Conservation (phyloP, 2,329 filamentous ascomycete species). For the Colletotrichum coccodes region DNA sequence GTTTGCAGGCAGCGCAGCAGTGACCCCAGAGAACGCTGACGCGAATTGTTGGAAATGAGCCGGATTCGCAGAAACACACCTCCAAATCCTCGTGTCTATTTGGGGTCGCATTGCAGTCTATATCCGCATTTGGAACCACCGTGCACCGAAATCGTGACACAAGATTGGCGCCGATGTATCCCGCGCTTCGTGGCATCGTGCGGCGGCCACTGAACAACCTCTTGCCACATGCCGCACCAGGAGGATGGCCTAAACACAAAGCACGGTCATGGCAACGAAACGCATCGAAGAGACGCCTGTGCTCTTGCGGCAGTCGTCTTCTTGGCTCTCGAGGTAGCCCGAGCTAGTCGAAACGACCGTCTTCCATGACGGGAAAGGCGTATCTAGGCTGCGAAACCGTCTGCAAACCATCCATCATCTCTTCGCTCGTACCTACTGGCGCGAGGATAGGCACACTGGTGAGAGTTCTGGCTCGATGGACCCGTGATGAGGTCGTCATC, state of each 20-base stretch:
- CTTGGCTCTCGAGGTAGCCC: neutral
- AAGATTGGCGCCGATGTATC: slow-evolving; percentile 6
- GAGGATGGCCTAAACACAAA: neutral
- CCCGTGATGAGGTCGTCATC: neutral
- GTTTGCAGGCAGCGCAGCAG: neutral
- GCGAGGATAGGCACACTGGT: neutral
- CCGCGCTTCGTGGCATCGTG: slow-evolving; percentile 9
- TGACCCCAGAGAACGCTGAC: neutral
- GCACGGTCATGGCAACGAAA: neutral
- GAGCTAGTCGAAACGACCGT: neutral
- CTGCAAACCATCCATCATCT: neutral
- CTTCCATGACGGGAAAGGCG: neutral
- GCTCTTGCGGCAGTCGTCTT: neutral
- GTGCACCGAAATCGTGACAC: slow-evolving; percentile 14
- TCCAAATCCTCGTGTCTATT: neutral
- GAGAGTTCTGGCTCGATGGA: neutral
- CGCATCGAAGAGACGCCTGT: neutral
- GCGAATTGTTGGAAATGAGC: neutral
- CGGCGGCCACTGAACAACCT: slow-evolving; percentile 7
- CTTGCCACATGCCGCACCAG: slow-evolving; percentile 24
- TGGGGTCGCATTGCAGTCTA: neutral
- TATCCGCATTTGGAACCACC: slow-evolving; percentile 1
- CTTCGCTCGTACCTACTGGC: neutral
- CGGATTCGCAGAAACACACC: neutral
- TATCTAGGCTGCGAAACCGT: neutral